Percentiles rank a stretch among this genome's conserved stretches.
Evolutionary conservation across 768 basidiomycete species (phyloP).

Genomic region (Mycena metata): DNA sequence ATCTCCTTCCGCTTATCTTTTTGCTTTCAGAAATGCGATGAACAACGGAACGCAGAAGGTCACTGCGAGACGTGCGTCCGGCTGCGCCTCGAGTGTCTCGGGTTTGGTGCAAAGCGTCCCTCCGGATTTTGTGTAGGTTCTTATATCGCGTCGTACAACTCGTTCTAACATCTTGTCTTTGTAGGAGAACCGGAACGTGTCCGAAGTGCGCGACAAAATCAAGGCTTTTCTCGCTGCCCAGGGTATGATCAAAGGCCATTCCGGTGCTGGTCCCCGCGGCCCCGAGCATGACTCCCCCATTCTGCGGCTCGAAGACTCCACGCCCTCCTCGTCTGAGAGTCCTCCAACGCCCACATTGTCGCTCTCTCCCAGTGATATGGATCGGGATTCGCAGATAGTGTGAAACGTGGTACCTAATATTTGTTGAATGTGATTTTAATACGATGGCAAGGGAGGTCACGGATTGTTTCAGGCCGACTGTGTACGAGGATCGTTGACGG

Average conservation of each 20-base stretch:
- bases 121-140: conserved; percentile 84
- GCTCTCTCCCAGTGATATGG: conserved; percentile 37
- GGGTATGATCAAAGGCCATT: conserved; percentile 92
- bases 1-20: conserved; percentile 35
- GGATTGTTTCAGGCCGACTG: too few species aligned
- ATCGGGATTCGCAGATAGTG: too few species aligned
- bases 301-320: conserved; percentile 63
- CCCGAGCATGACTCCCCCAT: conserved; percentile 70
- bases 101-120: conserved; percentile 87
- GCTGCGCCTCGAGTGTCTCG: conserved; percentile 86
- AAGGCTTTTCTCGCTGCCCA: conserved; percentile 84
- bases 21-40: conserved; percentile 82
- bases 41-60: conserved; percentile 71
- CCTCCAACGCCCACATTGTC: conserved; percentile 54
- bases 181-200: conserved; percentile 79
- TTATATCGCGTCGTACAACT: conserved; percentile 21
- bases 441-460: too few species aligned
- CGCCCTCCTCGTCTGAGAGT: conserved; percentile 54
- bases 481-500: too few species aligned
- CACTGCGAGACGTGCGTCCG: conserved; percentile 83
- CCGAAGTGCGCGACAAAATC: conserved; percentile 80
- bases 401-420: too few species aligned
- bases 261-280: conserved; percentile 73
- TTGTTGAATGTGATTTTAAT: too few species aligned
- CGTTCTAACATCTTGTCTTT: conserved; percentile 20